Conservation (phyloP, 306 rosid genomes). For the Bauhinia variegata region DNA sequence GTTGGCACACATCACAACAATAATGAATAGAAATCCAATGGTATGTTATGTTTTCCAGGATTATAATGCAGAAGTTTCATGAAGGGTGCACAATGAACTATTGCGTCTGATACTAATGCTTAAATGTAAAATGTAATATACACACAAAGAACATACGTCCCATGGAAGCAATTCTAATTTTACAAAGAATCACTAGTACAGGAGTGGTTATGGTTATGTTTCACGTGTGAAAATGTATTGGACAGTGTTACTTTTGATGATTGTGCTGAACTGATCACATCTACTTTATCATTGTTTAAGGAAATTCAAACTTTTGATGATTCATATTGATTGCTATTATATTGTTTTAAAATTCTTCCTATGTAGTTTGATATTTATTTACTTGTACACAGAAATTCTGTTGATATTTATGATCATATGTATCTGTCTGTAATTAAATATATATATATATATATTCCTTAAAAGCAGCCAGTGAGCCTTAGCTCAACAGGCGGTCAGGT, state of each 20-base stretch:
- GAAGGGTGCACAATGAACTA: not conserved
- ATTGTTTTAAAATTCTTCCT: conserved; percentile 1
- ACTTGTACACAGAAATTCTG: too few species aligned
- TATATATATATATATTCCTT: not conserved
- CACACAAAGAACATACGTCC: not conserved
- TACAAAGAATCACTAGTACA: conserved; percentile 2
- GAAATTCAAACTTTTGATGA: not conserved
- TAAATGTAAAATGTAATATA: conserved; percentile 15
- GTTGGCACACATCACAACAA: not conserved
- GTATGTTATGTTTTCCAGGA: conserved; percentile 1
- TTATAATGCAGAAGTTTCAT: not conserved
- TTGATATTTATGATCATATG: too few species aligned
- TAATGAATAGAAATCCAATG: not conserved
- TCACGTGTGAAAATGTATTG: not conserved
- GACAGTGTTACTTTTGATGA: not conserved
- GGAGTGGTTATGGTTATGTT: not conserved
- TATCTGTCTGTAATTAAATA: not conserved
- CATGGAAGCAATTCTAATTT: conserved; percentile 24
- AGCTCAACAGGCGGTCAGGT: conserved; percentile 2
- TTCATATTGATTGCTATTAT: not conserved
- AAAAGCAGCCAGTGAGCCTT: not conserved
- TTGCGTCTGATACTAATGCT: not conserved
- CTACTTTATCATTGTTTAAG: not conserved
- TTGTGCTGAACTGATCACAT: too few species aligned
- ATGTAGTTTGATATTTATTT: conserved; percentile 6